Percentiles rank a stretch among this genome's conserved stretches.
phyloP scores from a whole-genome alignment of 179 eudicot species.

The Drosera spatulata region DNA sequence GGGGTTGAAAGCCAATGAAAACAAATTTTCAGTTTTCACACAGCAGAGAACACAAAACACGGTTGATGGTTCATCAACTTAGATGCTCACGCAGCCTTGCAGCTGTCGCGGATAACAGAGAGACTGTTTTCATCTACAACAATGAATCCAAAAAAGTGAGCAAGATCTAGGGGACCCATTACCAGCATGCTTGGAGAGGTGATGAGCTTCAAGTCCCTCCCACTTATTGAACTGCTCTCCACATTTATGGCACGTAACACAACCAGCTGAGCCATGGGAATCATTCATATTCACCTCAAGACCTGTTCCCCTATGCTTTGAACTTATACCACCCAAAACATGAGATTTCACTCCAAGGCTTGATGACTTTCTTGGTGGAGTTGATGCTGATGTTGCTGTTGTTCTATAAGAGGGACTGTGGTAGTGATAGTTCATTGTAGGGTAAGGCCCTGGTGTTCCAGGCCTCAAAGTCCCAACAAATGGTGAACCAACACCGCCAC shows the following conservation, averaged over 20 bases:
- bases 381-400: background rate
- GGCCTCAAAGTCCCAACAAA: slow-evolving; percentile 82
- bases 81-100: background rate
- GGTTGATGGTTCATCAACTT: background rate
- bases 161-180: background rate
- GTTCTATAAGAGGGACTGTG: slow-evolving; percentile 26
- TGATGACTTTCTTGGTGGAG: slow-evolving; percentile 34
- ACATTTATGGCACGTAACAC: slow-evolving; percentile 70
- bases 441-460: slow-evolving; percentile 87
- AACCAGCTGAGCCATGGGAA: slow-evolving; percentile 24
- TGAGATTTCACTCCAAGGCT: slow-evolving; percentile 20
- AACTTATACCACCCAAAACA: slow-evolving; percentile 19
- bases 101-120: slow-evolving; percentile 1
- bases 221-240: slow-evolving; percentile 77
- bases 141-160: background rate
- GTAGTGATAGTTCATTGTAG: slow-evolving; percentile 47
- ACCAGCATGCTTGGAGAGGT: slow-evolving; percentile 99
- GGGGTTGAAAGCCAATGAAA: no score
- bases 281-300: slow-evolving; percentile 27
- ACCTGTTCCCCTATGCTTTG: slow-evolving; percentile 20
- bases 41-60: background rate
- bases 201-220: slow-evolving; percentile 89
- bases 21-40: no score
- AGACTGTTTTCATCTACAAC: slow-evolving; percentile 1
- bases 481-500: slow-evolving; percentile 23